Percentiles rank a stretch among this genome's conserved stretches.
These are phyloP conservation scores for Eimeria praecox DNA, from an alignment of 169 alveolate species.

Conservation along the genomic window DNA sequence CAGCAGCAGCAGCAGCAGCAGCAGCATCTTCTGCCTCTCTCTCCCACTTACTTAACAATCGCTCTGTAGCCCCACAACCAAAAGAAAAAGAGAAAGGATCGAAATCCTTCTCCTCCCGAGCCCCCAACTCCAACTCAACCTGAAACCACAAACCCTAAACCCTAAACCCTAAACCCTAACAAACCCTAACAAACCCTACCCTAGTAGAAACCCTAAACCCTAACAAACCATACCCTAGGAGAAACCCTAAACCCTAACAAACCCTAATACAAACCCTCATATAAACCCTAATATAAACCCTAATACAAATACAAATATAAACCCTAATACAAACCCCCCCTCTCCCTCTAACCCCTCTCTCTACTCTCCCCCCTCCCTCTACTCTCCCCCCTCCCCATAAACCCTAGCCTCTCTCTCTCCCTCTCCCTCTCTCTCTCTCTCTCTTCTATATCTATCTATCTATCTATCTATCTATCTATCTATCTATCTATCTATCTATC, in stretches of 20 bases:
- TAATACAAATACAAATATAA: background rate
- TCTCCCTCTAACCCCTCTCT: too few species aligned
- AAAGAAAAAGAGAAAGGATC: constrained; percentile 31
- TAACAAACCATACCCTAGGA: constrained; percentile 8
- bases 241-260: constrained; percentile 13
- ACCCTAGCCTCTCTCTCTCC: too few species aligned
- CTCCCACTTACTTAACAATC: constrained; percentile 54
- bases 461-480: too few species aligned
- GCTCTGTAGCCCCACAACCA: constrained; percentile 53
- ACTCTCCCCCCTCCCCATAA: background rate
- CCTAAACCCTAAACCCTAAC: constrained; percentile 20
- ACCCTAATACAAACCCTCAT: too few species aligned
- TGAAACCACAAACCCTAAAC: constrained; percentile 39
- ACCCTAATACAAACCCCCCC: background rate
- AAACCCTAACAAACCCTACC: background rate
- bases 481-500: too few species aligned
- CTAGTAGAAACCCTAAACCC: too few species aligned
- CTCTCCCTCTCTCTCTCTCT: too few species aligned
- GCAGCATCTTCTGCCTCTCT: constrained; percentile 33
- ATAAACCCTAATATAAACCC: background rate
- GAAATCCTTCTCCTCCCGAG: constrained; percentile 29
- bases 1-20: constrained; percentile 9
- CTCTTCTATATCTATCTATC: too few species aligned
- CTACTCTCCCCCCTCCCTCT: background rate
- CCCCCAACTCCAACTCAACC: constrained; percentile 75